Percentiles rank a stretch among this genome's conserved stretches.
Evolutionary conservation across 1,284 basidiomycete species (phyloP).

Genomic region (Pascua guehoae): DNA sequence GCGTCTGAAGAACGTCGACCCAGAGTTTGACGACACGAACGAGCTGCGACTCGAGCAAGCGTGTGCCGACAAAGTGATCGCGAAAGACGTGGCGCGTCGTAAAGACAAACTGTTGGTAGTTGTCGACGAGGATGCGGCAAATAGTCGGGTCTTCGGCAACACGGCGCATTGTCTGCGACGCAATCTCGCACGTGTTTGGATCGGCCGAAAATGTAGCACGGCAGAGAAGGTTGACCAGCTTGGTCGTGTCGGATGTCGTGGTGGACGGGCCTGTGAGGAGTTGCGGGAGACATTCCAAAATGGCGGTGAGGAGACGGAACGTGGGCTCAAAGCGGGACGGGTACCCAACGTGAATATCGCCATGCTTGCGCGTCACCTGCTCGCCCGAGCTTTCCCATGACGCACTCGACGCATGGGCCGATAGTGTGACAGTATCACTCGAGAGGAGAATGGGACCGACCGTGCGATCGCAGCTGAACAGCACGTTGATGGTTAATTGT

Average conservation of each 20-base stretch:
- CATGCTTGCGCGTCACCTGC: slow-evolving; percentile 55
- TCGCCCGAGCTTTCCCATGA: slow-evolving; percentile 44
- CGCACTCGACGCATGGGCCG: slow-evolving; percentile 59
- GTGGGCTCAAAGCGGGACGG: slow-evolving; percentile 61
- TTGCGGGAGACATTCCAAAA: slow-evolving; percentile 82
- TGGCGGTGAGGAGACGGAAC: slow-evolving; percentile 70
- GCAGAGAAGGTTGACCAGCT: slow-evolving; percentile 73
- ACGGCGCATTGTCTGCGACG: slow-evolving; percentile 66
- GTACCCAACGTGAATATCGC: slow-evolving; percentile 69
- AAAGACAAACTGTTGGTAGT: slow-evolving; percentile 74
- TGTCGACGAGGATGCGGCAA: slow-evolving; percentile 62
- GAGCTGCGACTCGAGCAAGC: slow-evolving; percentile 61
- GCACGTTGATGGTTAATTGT: slow-evolving; percentile 61
- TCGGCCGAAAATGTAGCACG: slow-evolving; percentile 81
- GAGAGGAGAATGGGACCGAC: slow-evolving; percentile 76
- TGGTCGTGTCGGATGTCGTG: slow-evolving; percentile 22
- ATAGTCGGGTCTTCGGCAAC: slow-evolving; percentile 61
- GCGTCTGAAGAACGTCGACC: slow-evolving; percentile 68
- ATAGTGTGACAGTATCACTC: slow-evolving; percentile 71
- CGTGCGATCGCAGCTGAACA: slow-evolving; percentile 62
- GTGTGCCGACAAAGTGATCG: slow-evolving; percentile 62
- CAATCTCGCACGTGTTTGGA: slow-evolving; percentile 65
- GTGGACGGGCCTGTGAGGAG: slow-evolving; percentile 56
- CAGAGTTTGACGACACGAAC: slow-evolving; percentile 65
- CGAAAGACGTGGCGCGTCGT: slow-evolving; percentile 64